Base-by-base conservation (phyloP, 2,329 filamentous ascomycete species). In the Stagonosporopsis cucurbitacearum region DNA sequence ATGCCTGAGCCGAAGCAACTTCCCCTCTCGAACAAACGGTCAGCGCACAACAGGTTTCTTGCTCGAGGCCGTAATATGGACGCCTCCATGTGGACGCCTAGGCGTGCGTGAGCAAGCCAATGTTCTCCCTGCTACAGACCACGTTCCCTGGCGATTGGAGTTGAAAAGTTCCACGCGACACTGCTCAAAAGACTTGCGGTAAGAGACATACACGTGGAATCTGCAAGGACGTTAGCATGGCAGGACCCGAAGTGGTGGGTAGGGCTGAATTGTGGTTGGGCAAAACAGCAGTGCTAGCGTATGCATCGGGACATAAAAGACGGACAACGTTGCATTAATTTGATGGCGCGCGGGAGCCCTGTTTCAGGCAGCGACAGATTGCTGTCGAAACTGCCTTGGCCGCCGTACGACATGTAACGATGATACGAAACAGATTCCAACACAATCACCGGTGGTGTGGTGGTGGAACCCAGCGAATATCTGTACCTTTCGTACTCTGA, bases 251-350 rank as follows among this genome's bases (percentile, higher is more conserved):
- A 57, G 50, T 66, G 65, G 67, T 66, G 66, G 66, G 66, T 70
- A 71, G 60, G 68, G 69, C 69, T 72, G 70, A 68, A n/a, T 23
- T 56, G 33, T 64, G 63, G 62, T 69, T 71, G 62, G 70, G 42
- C 42, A 44, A 50, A 51, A 43, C 8, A 13, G 30, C 39, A 12
- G 23, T 47, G 47, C 30, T 49, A 51, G 51, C 36, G 30, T 28
- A 54, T 30, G 17, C 28, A 22, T 46, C 41, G 26, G 53, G 37
- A 49, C 45, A 46, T 37, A 30, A 41, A 41, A 44, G 49, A 48
- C 41, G 37, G 30, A 40, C 32, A 40, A 57, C 46, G 50, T 15
- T 44, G 58, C 41, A 50, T 41, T 52, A 32, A 32, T 45, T 28
- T 12, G 23, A 45, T 26, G 20, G 15, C 30, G 41, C 15, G 41